phyloP scores from a whole-genome alignment of 176 grass and related monocot genomes.

The Chloris gayana region DNA sequence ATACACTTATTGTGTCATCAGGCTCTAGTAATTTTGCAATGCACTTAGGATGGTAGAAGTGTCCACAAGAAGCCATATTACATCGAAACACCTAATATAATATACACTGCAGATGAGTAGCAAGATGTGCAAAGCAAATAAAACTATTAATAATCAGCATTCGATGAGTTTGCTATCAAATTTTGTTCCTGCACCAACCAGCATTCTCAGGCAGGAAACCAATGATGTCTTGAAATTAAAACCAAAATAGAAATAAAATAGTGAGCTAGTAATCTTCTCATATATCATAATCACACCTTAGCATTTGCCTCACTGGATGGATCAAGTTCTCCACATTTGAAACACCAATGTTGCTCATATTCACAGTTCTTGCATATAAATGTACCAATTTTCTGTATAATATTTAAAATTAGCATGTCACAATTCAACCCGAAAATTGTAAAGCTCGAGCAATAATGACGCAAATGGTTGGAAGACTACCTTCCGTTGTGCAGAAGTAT shows the following conservation, averaged over 20 bases:
- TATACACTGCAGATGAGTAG: neutral
- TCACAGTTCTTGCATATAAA: slow-evolving; percentile 72
- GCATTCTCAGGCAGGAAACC: no score
- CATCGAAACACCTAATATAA: slow-evolving; percentile 68
- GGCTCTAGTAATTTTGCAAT: slow-evolving; percentile 60
- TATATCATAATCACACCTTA: slow-evolving; percentile 47
- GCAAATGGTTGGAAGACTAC: slow-evolving; percentile 35
- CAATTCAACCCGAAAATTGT: slow-evolving; percentile 8
- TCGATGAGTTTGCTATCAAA: slow-evolving; percentile 36
- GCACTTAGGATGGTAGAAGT: slow-evolving; percentile 84
- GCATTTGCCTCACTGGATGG: slow-evolving; percentile 61
- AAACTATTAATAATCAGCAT: neutral
- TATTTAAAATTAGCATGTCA: neutral
- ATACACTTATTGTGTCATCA: slow-evolving; percentile 26
- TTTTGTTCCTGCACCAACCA: neutral
- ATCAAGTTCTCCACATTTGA: slow-evolving; percentile 66
- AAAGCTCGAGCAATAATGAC: slow-evolving; percentile 15
- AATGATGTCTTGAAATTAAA: no score
- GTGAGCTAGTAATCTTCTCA: neutral
- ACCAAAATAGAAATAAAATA: neutral
- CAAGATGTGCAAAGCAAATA: neutral
- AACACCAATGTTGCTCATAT: slow-evolving; percentile 75
- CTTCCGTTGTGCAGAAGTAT: slow-evolving; percentile 50
- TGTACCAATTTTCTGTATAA: slow-evolving; percentile 53
- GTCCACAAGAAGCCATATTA: slow-evolving; percentile 70